Evolutionary conservation across 208 protist genomes (phyloP).

Genomic region (Leptomonas pyrrhocoris): DNA sequence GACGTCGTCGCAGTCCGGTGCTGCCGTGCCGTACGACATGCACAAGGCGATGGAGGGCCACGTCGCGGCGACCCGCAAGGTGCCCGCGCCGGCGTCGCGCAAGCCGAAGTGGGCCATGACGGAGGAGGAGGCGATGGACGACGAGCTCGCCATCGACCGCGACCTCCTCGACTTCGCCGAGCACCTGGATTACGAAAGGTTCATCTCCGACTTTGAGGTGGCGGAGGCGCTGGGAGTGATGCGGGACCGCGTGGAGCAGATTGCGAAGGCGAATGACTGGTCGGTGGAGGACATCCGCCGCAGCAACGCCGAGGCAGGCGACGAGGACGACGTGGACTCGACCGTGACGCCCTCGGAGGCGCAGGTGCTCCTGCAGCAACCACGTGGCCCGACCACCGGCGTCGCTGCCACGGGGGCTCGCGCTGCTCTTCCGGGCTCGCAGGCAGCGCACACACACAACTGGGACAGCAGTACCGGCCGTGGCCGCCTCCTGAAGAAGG

Average conservation of each 20-base stretch:
- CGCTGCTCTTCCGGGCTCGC: constrained; percentile 33
- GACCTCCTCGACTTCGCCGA: constrained; percentile 88
- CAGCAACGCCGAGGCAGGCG: constrained; percentile 36
- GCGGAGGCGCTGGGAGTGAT: constrained; percentile 86
- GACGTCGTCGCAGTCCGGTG: background rate
- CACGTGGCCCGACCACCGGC: constrained; percentile 1
- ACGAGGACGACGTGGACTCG: constrained; percentile 48
- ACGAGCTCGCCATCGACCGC: constrained; percentile 64
- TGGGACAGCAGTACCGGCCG: constrained; percentile 59
- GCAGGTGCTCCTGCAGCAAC: constrained; percentile 17
- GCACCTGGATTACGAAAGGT: constrained; percentile 89
- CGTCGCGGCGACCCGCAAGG: constrained; percentile 16
- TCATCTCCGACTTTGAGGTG: constrained; percentile 91
- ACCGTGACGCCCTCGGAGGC: constrained; percentile 36
- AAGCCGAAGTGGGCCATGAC: constrained; percentile 94
- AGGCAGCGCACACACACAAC: constrained; percentile 54
- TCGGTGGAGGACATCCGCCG: constrained; percentile 67
- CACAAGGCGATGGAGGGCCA: constrained; percentile 28
- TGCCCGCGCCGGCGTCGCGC: constrained; percentile 15
- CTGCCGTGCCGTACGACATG: constrained; percentile 47
- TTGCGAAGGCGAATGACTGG: constrained; percentile 81
- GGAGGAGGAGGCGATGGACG: constrained; percentile 89
- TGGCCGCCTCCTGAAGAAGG: constrained; percentile 57
- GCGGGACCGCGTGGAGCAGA: constrained; percentile 87
- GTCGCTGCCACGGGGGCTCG: constrained; percentile 10